Base-by-base conservation (phyloP, 164 flowering plant genomes). In the Platanus orientalis region DNA sequence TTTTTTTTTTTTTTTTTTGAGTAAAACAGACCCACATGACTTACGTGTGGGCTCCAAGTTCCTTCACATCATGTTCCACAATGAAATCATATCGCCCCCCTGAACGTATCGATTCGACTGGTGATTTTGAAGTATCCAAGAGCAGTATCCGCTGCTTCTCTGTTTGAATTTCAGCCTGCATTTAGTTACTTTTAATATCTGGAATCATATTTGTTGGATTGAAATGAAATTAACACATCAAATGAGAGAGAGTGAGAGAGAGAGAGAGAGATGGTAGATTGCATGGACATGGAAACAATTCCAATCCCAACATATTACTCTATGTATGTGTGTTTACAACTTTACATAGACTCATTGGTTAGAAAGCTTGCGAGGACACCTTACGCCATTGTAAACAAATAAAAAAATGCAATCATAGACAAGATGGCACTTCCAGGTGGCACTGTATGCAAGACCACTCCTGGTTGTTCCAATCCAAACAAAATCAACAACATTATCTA, bases 1-100 rank as follows among this genome's bases (percentile, higher is more conserved):
- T n/a, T n/a, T n/a, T n/a, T n/a, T n/a, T n/a, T n/a, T n/a, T n/a
- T n/a, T n/a, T n/a, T n/a, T n/a, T n/a, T n/a, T n/a, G n/a, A n/a
- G n/a, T n/a, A n/a, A n/a, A n/a, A n/a, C n/a, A n/a, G n/a, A n/a
- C n/a, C 39, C 39, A 34, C 39, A 36, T 34, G 51, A 77, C 86
- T 69, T 65, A 94, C 99, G 96, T 92, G 75, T 94, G 99, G 56
- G 95, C 83, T 62, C 99, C 99, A 52, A 94, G 92, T 71, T 94
- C 99, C 72, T 94, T 94, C 45, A 94, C 96, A 73, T 94, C 97
- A 77, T 94, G 99, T 60, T 94, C 99, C 50, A 94, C 96, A 72
- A 94, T 94, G 63, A 94, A 94, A 80, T 94, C 99, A 72, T 94
- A 94, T 36, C 97, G 90, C 4, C 99, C 99, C 14, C 94, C 97